Evolutionary conservation across 192 early-diverging fungal genomes (phyloP), one percentile per base, ranked within the genome.

Genomic region (Dispira parvispora): DNA sequence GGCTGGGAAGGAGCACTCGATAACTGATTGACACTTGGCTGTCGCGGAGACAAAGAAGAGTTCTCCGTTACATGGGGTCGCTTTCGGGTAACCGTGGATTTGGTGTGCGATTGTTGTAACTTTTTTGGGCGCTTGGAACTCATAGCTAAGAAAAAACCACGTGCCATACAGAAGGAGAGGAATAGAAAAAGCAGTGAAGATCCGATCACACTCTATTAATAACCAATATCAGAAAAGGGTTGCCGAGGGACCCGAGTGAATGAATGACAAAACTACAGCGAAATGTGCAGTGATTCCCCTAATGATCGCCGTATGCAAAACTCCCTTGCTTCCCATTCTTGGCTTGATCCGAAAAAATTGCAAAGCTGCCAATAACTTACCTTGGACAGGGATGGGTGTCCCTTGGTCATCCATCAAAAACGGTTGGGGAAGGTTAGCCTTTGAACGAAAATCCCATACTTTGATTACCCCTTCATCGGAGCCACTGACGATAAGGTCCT

Each of bases 381-480:
- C 16, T 23, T 8, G 49, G 16, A 20, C 8, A 50, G 49, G 49
- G 49, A 50, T 50, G 23, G 23, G 49, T 18, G 16, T 50, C n/a
- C 49, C 49, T 23, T 50, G n/a, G 4, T 23, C 49, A 8, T 50
- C 49, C 4, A 50, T 8, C n/a, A 50, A 23, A 8, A 50, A 8
- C 4, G 49, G 49, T 23, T 23, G 49, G 8, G 49, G 49, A 8
- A 50, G 23, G 4, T 18, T 23, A 1, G 16, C 49, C n/a, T 50
- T 20, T 18, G 16, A 20, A 18, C 49, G 49, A 23, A 50, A 50
- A 50, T 50, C 49, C 49, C 49, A 50, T 18, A 50, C 49, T 50
- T 50, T 50, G n/a, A 50, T 23, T 50, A 50, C n/a, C 49, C 49
- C 49, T 18, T 50, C 49, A 23, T 50, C 49, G 49, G 49, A 50